Base-by-base conservation (phyloP, 805 yeast species). In the Saturnispora dispora region DNA sequence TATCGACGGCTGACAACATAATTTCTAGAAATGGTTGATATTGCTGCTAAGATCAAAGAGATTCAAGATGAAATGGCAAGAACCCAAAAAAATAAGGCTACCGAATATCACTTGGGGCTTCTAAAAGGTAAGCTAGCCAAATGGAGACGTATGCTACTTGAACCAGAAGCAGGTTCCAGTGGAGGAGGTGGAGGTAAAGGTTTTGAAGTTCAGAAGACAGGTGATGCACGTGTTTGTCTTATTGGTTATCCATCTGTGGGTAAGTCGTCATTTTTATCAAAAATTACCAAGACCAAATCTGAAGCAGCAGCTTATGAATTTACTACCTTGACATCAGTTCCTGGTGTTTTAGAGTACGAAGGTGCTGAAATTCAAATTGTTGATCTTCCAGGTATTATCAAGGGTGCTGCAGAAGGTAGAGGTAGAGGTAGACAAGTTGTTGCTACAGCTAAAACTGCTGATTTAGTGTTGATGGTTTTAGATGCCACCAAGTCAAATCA, bases 171-270 rank as follows among this genome's bases (percentile, higher is more conserved):
- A 0, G 88, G 88, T 0, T 73, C 82, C 1, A 54, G 61, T 5
- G 71, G 81, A 0, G 76, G 81, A 25, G 76, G 85, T 15, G 76
- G 81, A 25, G 88, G 88, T 10, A 80, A 79, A 51, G 96, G 96
- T 2, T 91, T 91, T 65, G 99, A 93, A 68, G 97, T 91, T 2
- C 81, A 88, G 43, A 91, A 93, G 67, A 84, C 93, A 45, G 98
- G 98, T 39, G 97, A 91, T 74, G 97, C 98, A 0, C 77, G 99
- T 59, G 96, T 88, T 2, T 95, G 95, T 18, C 73, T 91, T 50
- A 90, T 93, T 68, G 99, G 99, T 30, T 91, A 90, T 66, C 99
- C 99, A 17, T 90, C 97, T 1, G 99, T 93, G 23, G 99, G 99
- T 65, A 91, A 91, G 62, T 90, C 97, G 1, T 88, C 96, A 2